Conservation (phyloP, 1,284 basidiomycete genomes). For the Amylostereum areolatum region DNA sequence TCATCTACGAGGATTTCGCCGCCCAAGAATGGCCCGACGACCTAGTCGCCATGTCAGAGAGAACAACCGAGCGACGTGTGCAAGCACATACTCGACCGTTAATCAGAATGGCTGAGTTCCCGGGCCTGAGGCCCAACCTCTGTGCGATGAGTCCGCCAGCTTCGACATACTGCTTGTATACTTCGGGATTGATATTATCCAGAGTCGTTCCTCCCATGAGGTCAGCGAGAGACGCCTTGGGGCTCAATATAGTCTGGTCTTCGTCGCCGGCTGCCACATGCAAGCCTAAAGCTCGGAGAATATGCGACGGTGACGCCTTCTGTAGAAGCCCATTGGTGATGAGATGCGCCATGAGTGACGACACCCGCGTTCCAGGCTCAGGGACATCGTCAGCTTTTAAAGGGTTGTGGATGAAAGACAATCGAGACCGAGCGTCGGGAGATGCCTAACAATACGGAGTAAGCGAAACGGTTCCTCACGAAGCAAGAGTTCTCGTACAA, state of each 20-base stretch:
- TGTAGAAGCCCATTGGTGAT: conserved; percentile 32
- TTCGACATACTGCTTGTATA: conserved; percentile 36
- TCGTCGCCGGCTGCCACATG: conserved; percentile 14
- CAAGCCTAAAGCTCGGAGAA: conserved; percentile 34
- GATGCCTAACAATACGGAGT: conserved; percentile 2
- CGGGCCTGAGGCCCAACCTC: conserved; percentile 50
- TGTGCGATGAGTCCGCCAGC: conserved; percentile 39
- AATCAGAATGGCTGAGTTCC: conserved; percentile 58
- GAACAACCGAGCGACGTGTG: not conserved
- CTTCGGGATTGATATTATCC: conserved; percentile 24
- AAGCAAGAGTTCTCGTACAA: conserved; percentile 38
- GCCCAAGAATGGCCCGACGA: conserved; percentile 56
- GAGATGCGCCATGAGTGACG: conserved; percentile 43
- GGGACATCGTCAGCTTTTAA: conserved; percentile 9
- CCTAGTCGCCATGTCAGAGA: conserved; percentile 27
- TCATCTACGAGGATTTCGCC: conserved; percentile 61
- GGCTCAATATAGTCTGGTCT: conserved; percentile 32
- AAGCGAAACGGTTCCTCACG: not conserved
- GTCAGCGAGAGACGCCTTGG: conserved; percentile 27
- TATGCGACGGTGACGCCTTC: conserved; percentile 27
- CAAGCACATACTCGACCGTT: conserved; percentile 70
- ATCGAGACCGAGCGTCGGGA: conserved; percentile 25
- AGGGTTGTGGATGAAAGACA: conserved; percentile 67
- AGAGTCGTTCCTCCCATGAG: conserved; percentile 29
- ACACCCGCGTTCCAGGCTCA: conserved; percentile 19